Base-by-base conservation (phyloP, 2,329 filamentous ascomycete species). In the Aureobasidium sp. region DNA sequence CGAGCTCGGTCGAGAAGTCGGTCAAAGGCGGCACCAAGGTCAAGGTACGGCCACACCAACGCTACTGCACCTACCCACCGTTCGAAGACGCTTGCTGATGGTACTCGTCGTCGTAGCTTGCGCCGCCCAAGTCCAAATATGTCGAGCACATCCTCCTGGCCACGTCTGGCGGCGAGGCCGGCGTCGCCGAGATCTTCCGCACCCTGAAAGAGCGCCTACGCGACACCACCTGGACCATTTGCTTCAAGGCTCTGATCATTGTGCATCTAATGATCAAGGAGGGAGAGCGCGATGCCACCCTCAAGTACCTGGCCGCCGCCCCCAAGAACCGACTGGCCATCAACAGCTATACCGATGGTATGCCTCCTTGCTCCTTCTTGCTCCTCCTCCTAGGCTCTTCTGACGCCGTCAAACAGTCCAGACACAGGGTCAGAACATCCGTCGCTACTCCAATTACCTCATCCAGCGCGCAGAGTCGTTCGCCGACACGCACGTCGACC, bases 191-290 rank as follows among this genome's bases (percentile, higher is more conserved):
- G 78, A 90, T 99, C 71, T 97, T 99, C 75, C 87, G 94, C 64
- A 90, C 91, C 45, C 80, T 99, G 61, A 91, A 95, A 73, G 86
- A 91, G 73, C 86, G 94, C 58, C 78, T 99, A 67, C 88, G 91
- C 73, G 94, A 99, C 75, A 93, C 93, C 68, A 96, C 94, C 81
- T 99, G 94, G 94, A 99, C 94, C n/a, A 91, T 97, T 63, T 93
- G 96, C 67, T 96, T 97, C 86, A 99, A 99, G 80, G 88, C 91
- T 69, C 81, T 99, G 68, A 96, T 97, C 70, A 94, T 96, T 53
- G 86, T 96, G 51, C 94, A 99, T 75, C 80, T 97, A 65, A 97
- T 99, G 94, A 94, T 99, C 73, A 86, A 94, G 68, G 94, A 99
- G 78, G 94, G 94, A 60, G 88, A 92, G 66, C 86, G 88, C 37